Base-by-base conservation (phyloP, 768 basidiomycete species). In the Tylopilus sp. region DNA sequence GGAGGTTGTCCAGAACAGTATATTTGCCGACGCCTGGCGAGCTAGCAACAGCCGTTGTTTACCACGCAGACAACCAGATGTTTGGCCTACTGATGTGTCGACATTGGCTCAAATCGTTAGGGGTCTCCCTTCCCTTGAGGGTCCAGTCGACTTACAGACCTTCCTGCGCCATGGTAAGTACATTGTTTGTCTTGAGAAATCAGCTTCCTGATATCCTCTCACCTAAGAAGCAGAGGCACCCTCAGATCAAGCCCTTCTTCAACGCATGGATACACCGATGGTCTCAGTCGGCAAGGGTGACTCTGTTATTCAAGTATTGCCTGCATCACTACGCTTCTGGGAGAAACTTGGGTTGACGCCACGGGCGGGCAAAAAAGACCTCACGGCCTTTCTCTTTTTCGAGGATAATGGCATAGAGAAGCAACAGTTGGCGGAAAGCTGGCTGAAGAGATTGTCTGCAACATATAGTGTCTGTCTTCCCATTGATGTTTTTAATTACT, bases 291-390 rank as follows among this genome's bases (percentile, higher is more conserved):
- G 80, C 3, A 89, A 89, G 62, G 80, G 81, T 3, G 84, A 85
- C 33, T 77, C 81, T 4, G 68, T 90, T 25, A 74, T 93, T n/a
- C 83, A 90, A 37, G 67, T 89, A 17, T 67, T 82, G 14, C 85
- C 89, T 2, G 69, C 88, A 5, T 86, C 89, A 0, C 63, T 93
- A 22, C 78, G 85, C 3, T 93, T 92, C 66, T 93, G 92, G 91
- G 86, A 89, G 59, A 93, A 91, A 65, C 76, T 92, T 13, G 89
- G 88, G 0, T 64, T 94, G 40, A 75, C 76, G 16, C 92, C 92
- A 0, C 76, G 79, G 43, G 78, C 78, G 31, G 92, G 92, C 8
- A 74, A 71, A 52, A 92, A 93, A 70, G 77, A 92, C 58, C 75
- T 88, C 5, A 78, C 75, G 2, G 81, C 80, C 2, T 89, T 84